These are phyloP conservation scores for Arthrobotrys pseudoclavata DNA, from an alignment of 2,329 filamentous ascomycete species.

Conservation along the genomic window DNA sequence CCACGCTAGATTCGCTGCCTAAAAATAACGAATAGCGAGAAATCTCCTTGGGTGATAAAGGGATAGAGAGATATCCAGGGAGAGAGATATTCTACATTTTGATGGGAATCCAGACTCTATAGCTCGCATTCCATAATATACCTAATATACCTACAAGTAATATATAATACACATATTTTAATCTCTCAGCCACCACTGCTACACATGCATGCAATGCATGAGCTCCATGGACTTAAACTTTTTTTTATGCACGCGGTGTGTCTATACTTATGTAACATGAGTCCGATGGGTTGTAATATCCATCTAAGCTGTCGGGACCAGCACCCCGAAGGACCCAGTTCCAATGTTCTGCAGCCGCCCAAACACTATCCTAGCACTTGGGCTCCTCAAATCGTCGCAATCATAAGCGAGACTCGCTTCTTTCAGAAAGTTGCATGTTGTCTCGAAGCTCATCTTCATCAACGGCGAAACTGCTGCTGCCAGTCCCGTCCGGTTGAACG, in stretches of 20 bases:
- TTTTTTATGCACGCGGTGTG: neutral
- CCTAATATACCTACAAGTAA: neutral
- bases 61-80: neutral
- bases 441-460: conserved; percentile 99
- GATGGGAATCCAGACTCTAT: neutral
- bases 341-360: conserved; percentile 85
- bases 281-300: neutral
- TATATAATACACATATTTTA: neutral
- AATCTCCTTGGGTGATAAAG: conserved; percentile 17
- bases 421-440: conserved; percentile 90
- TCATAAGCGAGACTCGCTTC: conserved; percentile 92
- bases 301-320: conserved; percentile 37
- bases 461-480: conserved; percentile 88
- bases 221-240: neutral
- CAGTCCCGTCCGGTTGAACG: conserved; percentile 92
- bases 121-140: neutral
- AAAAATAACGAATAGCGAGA: conserved; percentile 25
- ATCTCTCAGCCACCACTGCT: conserved; percentile 2
- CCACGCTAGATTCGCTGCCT: conserved; percentile 27
- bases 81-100: neutral
- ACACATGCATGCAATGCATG: neutral
- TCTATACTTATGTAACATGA: conserved; percentile 12
- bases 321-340: conserved; percentile 72
- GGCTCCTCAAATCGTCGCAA: conserved; percentile 86
- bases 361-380: conserved; percentile 88